A percentile compares a stretch with the other conserved stretches of the same genome.
These are phyloP conservation scores for Rubus idaeus DNA, from an alignment of 306 rosid genomes.

Conservation along the genomic window DNA sequence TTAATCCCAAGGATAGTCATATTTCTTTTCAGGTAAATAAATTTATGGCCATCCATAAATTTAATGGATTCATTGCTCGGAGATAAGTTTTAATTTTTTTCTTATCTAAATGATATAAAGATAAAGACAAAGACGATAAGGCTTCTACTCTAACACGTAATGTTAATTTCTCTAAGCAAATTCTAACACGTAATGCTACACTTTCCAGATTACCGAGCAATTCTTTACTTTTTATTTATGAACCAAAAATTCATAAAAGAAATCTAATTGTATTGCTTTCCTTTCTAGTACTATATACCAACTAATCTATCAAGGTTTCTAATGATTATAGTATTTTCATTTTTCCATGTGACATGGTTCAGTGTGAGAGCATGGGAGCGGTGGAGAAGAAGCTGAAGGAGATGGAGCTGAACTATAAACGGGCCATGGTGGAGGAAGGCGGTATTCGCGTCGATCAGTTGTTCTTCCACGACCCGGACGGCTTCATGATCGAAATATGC, in stretches of 20 bases:
- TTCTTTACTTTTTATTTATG: too few relatives aligned
- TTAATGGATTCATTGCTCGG: not conserved
- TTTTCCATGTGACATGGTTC: not conserved
- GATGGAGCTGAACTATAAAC: conserved; percentile 54
- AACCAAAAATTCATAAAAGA: too few relatives aligned
- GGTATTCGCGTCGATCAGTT: conserved; percentile 77
- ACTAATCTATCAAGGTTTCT: not conserved
- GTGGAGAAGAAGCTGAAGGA: conserved; percentile 89
- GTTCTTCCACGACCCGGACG: conserved; percentile 96
- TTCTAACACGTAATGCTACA: not conserved
- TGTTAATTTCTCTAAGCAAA: not conserved
- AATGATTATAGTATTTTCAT: not conserved
- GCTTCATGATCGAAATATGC: conserved; percentile 95
- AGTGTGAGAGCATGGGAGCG: conserved; percentile 90
- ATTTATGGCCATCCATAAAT: too few relatives aligned
- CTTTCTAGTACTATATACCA: too few relatives aligned
- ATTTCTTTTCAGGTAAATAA: conserved; percentile 74
- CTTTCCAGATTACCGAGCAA: too few relatives aligned
- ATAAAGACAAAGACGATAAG: not conserved
- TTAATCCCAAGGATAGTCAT: conserved; percentile 94
- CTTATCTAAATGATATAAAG: not conserved
- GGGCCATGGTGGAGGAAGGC: conserved; percentile 77
- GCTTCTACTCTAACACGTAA: not conserved
- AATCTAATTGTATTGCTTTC: not conserved
- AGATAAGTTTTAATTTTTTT: not conserved